phyloP scores from a whole-genome alignment of 768 basidiomycete genomes.

The Grammothele lineata region DNA sequence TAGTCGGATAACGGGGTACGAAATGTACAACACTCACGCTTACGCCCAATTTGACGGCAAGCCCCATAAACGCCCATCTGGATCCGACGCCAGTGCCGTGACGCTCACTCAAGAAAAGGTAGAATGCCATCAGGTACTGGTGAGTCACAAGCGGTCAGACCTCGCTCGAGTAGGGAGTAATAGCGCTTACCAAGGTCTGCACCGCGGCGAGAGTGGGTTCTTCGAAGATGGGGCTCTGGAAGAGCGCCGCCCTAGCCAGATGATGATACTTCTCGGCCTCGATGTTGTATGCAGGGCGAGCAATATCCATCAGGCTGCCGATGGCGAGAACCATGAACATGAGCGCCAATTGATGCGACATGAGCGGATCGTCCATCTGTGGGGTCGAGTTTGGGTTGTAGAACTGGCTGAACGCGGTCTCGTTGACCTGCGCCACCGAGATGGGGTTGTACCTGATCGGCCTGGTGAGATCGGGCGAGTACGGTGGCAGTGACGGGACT shows the following conservation, averaged over 20 bases:
- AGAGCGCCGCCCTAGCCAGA: conserved; percentile 53
- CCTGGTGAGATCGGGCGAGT: not conserved
- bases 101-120: conserved; percentile 41
- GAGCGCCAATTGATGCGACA: conserved; percentile 53
- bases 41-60: conserved; percentile 65
- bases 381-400: conserved; percentile 43
- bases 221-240: conserved; percentile 62
- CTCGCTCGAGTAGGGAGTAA: conserved; percentile 23
- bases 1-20: no score
- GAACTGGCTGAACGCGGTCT: conserved; percentile 46
- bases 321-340: conserved; percentile 63
- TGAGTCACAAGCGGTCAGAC: conserved; percentile 18
- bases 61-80: conserved; percentile 70
- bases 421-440: conserved; percentile 49
- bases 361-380: conserved; percentile 38
- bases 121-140: conserved; percentile 57
- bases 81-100: conserved; percentile 46
- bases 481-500: conserved; percentile 17
- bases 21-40: conserved; percentile 44
- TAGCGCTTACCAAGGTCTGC: conserved; percentile 50
- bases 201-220: conserved; percentile 60
- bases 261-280: conserved; percentile 62
- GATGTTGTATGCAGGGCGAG: conserved; percentile 47
- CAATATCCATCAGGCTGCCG: conserved; percentile 58
- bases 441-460: conserved; percentile 60